Percentiles rank a stretch among this genome's conserved stretches.
These are phyloP conservation scores for Taiozyma onychis DNA, from an alignment of 1,139 yeast genomes.

Conservation along the genomic window DNA sequence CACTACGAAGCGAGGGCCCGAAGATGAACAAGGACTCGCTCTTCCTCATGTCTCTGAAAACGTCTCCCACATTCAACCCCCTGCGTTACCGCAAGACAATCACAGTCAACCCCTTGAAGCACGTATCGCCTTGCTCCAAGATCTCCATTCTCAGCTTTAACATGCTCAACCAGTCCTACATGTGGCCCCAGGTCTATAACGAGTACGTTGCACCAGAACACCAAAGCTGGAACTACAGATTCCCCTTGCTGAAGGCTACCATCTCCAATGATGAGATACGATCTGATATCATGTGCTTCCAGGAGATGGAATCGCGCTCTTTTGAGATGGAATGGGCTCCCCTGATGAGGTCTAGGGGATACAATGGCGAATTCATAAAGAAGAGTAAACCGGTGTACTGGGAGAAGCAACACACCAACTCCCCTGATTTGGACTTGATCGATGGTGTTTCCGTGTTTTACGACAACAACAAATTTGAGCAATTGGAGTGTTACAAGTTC, in stretches of 20 bases:
- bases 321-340: constrained; percentile 41
- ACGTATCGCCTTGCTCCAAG: background rate
- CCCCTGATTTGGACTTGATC: constrained; percentile 31
- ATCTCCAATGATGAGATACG: constrained; percentile 34
- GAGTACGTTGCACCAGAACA: constrained; percentile 40
- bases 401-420: constrained; percentile 29
- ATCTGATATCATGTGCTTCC: constrained; percentile 56
- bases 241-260: constrained; percentile 36
- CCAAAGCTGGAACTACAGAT: constrained; percentile 45
- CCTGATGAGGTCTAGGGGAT: constrained; percentile 26
- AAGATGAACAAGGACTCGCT: background rate
- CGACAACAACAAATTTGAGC: constrained; percentile 40
- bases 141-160: constrained; percentile 33
- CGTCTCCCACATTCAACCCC: background rate
- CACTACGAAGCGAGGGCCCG: background rate
- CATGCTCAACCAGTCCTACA: constrained; percentile 47
- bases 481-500: constrained; percentile 33
- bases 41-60: background rate
- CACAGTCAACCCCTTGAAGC: background rate
- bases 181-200: constrained; percentile 50
- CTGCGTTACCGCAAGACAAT: background rate
- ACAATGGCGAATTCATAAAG: constrained; percentile 40
- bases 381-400: constrained; percentile 48
- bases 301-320: constrained; percentile 49
- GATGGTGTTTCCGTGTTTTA: constrained; percentile 56